A percentile compares a stretch with the other conserved stretches of the same genome.
These are phyloP conservation scores for Fusarium temperatum DNA, from an alignment of 2,329 filamentous ascomycete species.

Conservation along the genomic window DNA sequence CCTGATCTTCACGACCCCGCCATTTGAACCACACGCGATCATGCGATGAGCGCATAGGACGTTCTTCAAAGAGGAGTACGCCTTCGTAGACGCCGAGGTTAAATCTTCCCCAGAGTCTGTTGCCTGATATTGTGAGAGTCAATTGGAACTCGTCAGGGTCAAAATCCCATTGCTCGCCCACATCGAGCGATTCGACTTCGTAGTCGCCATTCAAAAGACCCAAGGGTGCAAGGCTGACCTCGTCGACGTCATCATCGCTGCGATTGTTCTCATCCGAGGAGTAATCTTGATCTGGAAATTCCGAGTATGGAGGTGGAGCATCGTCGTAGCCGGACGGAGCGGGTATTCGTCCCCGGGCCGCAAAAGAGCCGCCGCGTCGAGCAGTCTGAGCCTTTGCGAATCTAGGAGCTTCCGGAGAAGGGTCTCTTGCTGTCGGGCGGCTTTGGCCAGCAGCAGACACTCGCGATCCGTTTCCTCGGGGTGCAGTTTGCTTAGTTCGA, in stretches of 20 bases:
- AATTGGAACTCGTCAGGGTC: conserved; percentile 43
- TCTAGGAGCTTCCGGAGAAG: neutral
- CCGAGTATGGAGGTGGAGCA: conserved; percentile 32
- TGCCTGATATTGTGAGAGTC: conserved; percentile 51
- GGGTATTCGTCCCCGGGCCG: conserved; percentile 36
- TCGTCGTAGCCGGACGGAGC: neutral
- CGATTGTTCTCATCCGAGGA: neutral
- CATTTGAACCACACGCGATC: conserved; percentile 45
- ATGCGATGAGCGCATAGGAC: conserved; percentile 46
- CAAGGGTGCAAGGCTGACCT: conserved; percentile 32
- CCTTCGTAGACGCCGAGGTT: conserved; percentile 53
- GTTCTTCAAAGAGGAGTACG: conserved; percentile 52
- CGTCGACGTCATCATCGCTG: conserved; percentile 18
- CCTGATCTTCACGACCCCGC: conserved; percentile 48
- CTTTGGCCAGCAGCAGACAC: accelerated
- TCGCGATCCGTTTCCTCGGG: conserved; percentile 16
- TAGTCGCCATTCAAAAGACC: conserved; percentile 58
- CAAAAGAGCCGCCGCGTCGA: conserved; percentile 39
- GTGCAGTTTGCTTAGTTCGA: conserved; percentile 21
- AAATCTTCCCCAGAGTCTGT: conserved; percentile 57
- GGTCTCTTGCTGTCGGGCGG: neutral
- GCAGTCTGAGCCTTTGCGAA: conserved; percentile 28
- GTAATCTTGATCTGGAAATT: conserved; percentile 3
- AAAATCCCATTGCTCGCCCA: conserved; percentile 41
- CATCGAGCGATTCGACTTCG: conserved; percentile 44